A percentile compares a stretch with the other conserved stretches of the same genome.
phyloP scores from a whole-genome alignment of 2,329 filamentous ascomycete genomes.

The Microcyclosporella mali region DNA sequence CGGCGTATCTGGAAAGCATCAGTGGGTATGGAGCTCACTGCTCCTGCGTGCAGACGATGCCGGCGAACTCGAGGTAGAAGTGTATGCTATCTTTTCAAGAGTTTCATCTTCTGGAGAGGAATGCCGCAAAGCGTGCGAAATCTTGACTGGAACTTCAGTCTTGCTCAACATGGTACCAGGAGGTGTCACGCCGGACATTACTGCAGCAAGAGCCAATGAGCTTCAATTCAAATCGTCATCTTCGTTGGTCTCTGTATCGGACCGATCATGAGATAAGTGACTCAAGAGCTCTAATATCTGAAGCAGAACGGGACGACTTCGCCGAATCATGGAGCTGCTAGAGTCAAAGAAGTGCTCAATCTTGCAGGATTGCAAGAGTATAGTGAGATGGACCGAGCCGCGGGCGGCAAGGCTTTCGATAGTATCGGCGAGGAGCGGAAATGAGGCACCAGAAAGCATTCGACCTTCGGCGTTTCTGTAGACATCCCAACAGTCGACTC shows the following conservation, averaged over 20 bases:
- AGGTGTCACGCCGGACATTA: conserved; percentile 49
- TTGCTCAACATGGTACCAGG: conserved; percentile 52
- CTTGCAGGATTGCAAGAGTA: conserved; percentile 5
- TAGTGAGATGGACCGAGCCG: conserved; percentile 1
- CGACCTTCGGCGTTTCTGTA: no score
- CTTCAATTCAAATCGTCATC: conserved; percentile 54
- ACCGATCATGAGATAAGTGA: conserved; percentile 5
- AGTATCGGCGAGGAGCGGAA: background rate
- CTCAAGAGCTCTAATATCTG: conserved; percentile 2
- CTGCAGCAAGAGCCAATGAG: conserved; percentile 45
- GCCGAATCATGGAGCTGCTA: conserved; percentile 1
- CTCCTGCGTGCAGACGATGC: background rate
- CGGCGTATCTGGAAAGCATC: background rate
- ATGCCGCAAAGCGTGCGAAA: conserved; percentile 40
- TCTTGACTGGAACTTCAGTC: conserved; percentile 45
- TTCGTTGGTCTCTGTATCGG: conserved; percentile 21
- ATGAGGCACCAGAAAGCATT: no score
- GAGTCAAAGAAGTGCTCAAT: conserved; percentile 6
- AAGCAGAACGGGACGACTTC: conserved; percentile 2
- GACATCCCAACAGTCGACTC: no score
- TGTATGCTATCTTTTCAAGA: conserved; percentile 55
- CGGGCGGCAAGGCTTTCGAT: conserved; percentile 6
- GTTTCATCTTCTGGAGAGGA: conserved; percentile 49
- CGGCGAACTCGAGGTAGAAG: conserved; percentile 40
- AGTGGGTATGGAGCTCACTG: background rate